A percentile compares a stretch with the other conserved stretches of the same genome.
Conservation (phyloP, 306 rosid species). For the Inga leiocalycina region DNA sequence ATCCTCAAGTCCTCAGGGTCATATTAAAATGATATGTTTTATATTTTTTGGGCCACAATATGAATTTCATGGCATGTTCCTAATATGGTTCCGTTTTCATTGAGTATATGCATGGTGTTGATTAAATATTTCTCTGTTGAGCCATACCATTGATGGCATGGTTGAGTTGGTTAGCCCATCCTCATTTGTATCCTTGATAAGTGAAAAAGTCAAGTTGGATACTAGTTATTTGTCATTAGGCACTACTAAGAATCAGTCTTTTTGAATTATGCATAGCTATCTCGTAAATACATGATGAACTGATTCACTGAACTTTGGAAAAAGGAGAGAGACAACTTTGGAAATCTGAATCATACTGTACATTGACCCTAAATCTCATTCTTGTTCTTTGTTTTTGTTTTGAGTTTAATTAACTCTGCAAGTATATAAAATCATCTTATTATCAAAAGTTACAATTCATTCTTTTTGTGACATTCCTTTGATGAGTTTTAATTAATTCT, state of each 20-base stretch:
- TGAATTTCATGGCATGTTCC: neutral
- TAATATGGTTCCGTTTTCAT: neutral
- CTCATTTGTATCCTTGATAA: neutral
- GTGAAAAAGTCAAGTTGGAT: neutral
- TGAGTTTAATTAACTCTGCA: slow-evolving; percentile 38
- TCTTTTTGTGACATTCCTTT: neutral
- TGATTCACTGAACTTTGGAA: neutral
- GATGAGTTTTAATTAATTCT: slow-evolving; percentile 23
- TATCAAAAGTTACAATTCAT: neutral
- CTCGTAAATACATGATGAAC: neutral
- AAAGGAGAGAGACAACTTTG: neutral
- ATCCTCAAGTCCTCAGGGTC: neutral
- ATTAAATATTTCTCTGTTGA: neutral
- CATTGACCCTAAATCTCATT: neutral
- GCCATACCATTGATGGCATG: neutral
- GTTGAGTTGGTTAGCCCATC: neutral
- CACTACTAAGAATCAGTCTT: neutral
- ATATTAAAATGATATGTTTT: neutral
- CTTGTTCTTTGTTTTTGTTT: neutral
- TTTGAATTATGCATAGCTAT: neutral
- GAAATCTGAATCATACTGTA: neutral
- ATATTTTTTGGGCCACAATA: neutral
- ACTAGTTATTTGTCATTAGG: neutral
- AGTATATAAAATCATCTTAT: slow-evolving; percentile 53
- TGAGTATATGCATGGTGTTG: neutral